These are phyloP conservation scores for Sugiyamaella novakii DNA, from an alignment of 1,139 yeast genomes.

Conservation along the genomic window DNA sequence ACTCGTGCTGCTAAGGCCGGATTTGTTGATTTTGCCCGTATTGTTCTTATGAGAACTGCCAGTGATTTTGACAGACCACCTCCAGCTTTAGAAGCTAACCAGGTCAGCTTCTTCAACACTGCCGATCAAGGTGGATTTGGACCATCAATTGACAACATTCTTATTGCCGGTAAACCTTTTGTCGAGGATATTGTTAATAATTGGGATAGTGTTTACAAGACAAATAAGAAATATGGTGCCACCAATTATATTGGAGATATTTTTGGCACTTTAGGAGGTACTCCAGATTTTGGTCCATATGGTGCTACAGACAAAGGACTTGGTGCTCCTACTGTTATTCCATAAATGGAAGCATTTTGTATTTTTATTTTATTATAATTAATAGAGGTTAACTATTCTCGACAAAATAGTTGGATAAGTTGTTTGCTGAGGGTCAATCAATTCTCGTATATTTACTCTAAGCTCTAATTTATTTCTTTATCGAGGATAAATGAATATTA, in stretches of 20 bases:
- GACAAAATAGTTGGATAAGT: background rate
- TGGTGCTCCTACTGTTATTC: slow-evolving; percentile 14
- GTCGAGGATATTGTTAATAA: slow-evolving; percentile 55
- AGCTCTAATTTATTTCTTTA: too few relatives aligned
- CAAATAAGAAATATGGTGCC: slow-evolving; percentile 46
- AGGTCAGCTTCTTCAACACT: slow-evolving; percentile 55
- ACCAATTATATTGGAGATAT: slow-evolving; percentile 63
- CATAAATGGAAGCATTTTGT: slow-evolving; percentile 2
- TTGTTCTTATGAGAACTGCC: slow-evolving; percentile 64
- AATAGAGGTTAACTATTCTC: slow-evolving; percentile 9
- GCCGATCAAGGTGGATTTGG: slow-evolving; percentile 56
- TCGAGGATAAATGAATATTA: too few relatives aligned
- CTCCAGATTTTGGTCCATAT: slow-evolving; percentile 36
- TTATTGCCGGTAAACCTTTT: slow-evolving; percentile 57
- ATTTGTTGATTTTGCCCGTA: slow-evolving; percentile 57
- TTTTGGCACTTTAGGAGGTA: slow-evolving; percentile 53
- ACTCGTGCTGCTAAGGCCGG: slow-evolving; percentile 58
- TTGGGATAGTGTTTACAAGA: slow-evolving; percentile 55
- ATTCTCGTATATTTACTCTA: too few relatives aligned
- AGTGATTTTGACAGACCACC: slow-evolving; percentile 65
- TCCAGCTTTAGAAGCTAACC: slow-evolving; percentile 47
- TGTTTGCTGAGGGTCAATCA: too few relatives aligned
- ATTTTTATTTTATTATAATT: slow-evolving; percentile 7
- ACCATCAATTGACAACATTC: slow-evolving; percentile 56
- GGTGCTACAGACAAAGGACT: slow-evolving; percentile 7